Base-by-base conservation (phyloP, 805 yeast species). In the Pichia pseudocactophila region DNA sequence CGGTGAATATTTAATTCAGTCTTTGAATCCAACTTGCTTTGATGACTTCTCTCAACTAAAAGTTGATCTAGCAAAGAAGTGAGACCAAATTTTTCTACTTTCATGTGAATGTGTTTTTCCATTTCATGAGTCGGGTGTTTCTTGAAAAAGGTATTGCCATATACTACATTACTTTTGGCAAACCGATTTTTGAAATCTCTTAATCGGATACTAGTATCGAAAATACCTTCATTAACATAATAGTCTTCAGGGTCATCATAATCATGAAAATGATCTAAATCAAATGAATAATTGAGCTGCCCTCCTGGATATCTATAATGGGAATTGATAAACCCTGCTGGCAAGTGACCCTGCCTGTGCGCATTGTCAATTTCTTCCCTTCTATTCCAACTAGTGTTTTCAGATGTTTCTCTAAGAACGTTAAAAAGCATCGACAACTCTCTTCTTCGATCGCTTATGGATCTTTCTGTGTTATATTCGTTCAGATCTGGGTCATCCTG, bases 41-140 rank as follows among this genome's bases (percentile, higher is more conserved):
- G 25, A 22, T 22, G 25, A 40, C 42, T 51, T 34, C 58, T 44
- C 13, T 50, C 50, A 37, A 48, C 45, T 17, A 58, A 30, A 30
- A 50, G 52, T 18, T 52, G 50, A 41, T 58, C 54, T 61, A 58
- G 51, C 32, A 56, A 32, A n/a, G 48, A 47, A 41, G 50, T 41
- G 13, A 58, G 44, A 8, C 62, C 61, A 47, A 36, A 50, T 22
- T 50, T 46, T 13, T 53, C 51, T 10, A 58, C 55, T 11, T 43
- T 30, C 3, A 26, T 39, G 4, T 53, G 46, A 3, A 54, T 39
- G 10, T 50, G 50, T 34, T 50, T 34, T 12, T 37, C 26, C 12
- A 43, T 19, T 34, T 51, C 47, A 42, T 58, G 62, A 19, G 52
- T 55, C 1, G 56, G 53, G 39, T 58, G 62, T 30, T 47, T 39